Percentiles rank a stretch among this genome's conserved stretches.
Conservation (phyloP, 192 early-diverging fungal genomes). For the Linnemannia schmuckeri region DNA sequence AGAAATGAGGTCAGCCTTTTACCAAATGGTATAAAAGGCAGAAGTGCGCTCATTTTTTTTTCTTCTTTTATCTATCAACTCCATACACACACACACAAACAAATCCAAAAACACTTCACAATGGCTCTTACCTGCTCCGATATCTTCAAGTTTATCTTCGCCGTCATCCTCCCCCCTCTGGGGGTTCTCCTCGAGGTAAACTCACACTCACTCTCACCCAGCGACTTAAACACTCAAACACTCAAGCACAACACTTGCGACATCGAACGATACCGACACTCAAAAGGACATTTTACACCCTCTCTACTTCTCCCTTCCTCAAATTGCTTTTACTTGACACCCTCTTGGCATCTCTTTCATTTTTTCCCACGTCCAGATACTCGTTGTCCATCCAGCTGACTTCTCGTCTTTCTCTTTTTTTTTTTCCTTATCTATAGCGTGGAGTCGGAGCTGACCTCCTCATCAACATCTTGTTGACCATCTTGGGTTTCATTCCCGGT, state of each 20-base stretch:
- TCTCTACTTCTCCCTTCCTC: neutral
- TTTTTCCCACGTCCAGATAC: slow-evolving; percentile 6
- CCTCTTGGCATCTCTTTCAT: neutral
- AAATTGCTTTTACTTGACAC: neutral
- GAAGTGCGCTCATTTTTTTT: neutral
- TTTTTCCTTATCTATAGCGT: slow-evolving; percentile 25
- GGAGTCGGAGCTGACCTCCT: slow-evolving; percentile 69
- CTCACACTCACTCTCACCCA: neutral
- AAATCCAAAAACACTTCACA: slow-evolving; percentile 10
- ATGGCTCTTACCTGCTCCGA: slow-evolving; percentile 64
- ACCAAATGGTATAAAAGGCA: neutral
- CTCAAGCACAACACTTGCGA: neutral
- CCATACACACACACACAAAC: slow-evolving; percentile 8
- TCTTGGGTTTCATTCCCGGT: slow-evolving; percentile 78
- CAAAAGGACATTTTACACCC: neutral
- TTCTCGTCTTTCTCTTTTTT: neutral
- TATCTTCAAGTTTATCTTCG: slow-evolving; percentile 65
- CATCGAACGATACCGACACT: neutral
- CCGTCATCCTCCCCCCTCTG: slow-evolving; percentile 64
- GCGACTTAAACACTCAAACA: neutral
- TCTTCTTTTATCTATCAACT: neutral
- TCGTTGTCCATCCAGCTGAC: neutral
- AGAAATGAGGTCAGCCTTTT: neutral
- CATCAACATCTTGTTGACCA: slow-evolving; percentile 79
- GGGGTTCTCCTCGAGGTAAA: slow-evolving; percentile 61